Evolutionary conservation across 2,329 filamentous ascomycete genomes (phyloP).

Genomic region (Fusarium nanum): DNA sequence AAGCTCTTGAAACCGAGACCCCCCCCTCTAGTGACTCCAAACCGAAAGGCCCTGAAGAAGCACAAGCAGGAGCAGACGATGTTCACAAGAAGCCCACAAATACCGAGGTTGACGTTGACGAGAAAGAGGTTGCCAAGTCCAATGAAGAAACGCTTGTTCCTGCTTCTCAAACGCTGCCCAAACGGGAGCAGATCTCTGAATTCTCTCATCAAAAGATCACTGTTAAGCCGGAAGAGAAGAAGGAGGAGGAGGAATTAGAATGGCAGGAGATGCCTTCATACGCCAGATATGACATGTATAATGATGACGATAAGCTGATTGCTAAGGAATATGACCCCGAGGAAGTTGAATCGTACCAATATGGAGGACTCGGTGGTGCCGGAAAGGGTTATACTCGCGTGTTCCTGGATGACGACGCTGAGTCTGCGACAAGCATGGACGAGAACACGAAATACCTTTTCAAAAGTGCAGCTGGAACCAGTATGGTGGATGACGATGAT

Average conservation of each 20-base stretch:
- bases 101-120: slow-evolving; percentile 15
- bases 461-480: slow-evolving; percentile 73
- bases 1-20: not conserved
- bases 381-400: slow-evolving; percentile 96
- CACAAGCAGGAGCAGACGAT: slow-evolving; percentile 1
- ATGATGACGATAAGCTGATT: slow-evolving; percentile 89
- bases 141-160: slow-evolving; percentile 33
- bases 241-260: slow-evolving; percentile 67
- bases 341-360: slow-evolving; percentile 74
- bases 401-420: slow-evolving; percentile 92
- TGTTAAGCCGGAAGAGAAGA: slow-evolving; percentile 64
- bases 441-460: slow-evolving; percentile 98
- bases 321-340: slow-evolving; percentile 83
- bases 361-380: slow-evolving; percentile 84
- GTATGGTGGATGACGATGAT: slow-evolving; percentile 78
- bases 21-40: slow-evolving; percentile 13
- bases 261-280: slow-evolving; percentile 98
- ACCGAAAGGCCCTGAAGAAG: slow-evolving; percentile 7
- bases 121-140: slow-evolving; percentile 13
- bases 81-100: slow-evolving; percentile 12
- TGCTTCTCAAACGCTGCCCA: slow-evolving; percentile 22
- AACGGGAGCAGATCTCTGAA: slow-evolving; percentile 69
- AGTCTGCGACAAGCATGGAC: slow-evolving; percentile 95
- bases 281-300: slow-evolving; percentile 93
- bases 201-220: slow-evolving; percentile 90